Base-by-base conservation (phyloP, 306 rosid species). In the Luffa aegyptiaca region DNA sequence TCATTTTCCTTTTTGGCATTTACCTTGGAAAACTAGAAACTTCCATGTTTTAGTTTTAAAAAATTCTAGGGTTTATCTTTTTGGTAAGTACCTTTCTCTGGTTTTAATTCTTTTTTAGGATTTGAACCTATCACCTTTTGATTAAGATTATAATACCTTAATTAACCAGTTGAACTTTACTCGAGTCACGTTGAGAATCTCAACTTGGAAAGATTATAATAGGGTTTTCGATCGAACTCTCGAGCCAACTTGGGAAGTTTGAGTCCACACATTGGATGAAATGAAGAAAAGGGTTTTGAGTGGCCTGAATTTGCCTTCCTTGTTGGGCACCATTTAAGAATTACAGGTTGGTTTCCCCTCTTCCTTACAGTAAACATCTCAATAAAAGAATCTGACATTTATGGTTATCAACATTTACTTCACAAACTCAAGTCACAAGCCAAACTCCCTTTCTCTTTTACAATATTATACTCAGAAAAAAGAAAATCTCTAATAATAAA, bases 331-430 rank as follows among this genome's bases (percentile, higher is more conserved):
- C 20, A 71, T 71, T 71, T 71, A 71, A 71, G 58, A 46, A 46
- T 26, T 12, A 46, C 57, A 46, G 76, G 55, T 70, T 17, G 76
- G 56, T 10, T n/a, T 44, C 10, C 9, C 36, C 46, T 36, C 48
- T 41, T 39, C n/a, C 70, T 65, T 16, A 65, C 48, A 65, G 31
- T 39, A 37, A 68, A 68, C 75, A 68, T 11, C 21, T 72, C 59
- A 26, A 46, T 72, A 10, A 72, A 72, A 46, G 77, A 48, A 72
- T 48, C 77, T 72, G 77, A 72, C 77, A 44, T 72, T 26, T 72
- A 72, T 72, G 57, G 77, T 72, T 72, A 72, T 12, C 11, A 72
- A 7, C 77, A 72, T 72, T 72, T 46, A 72, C 20, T 72, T 68
- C 75, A 18, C 46, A 68, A 8, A 18, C 51, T 18, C 31, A 37